Conservation (phyloP, 2,329 filamentous ascomycete genomes). For the Aspergillus sergii region DNA sequence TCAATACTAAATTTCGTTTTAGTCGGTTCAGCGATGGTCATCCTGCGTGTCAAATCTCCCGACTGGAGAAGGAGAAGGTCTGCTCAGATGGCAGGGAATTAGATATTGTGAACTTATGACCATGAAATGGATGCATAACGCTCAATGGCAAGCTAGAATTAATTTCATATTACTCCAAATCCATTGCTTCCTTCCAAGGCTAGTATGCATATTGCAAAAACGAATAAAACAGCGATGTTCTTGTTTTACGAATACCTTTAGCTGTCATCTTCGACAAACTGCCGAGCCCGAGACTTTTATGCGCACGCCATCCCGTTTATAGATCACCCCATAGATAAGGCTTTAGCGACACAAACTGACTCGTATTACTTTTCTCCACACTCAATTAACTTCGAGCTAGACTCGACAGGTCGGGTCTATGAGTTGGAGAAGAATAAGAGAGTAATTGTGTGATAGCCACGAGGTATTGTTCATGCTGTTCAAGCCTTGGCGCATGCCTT, state of each 20-base stretch:
- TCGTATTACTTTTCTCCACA: conserved; percentile 10
- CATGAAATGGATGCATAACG: not conserved
- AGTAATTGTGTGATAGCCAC: not conserved
- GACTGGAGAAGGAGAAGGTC: not conserved
- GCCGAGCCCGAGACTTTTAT: conserved; percentile 13
- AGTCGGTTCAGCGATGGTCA: not conserved
- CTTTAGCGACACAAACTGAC: not conserved
- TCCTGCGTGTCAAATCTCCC: not conserved
- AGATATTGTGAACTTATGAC: not conserved
- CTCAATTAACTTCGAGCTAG: not conserved
- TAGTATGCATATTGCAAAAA: not conserved
- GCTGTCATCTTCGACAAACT: not conserved
- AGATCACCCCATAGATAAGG: conserved; percentile 13
- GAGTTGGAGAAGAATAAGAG: not conserved
- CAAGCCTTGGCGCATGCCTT: not conserved
- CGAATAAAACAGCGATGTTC: not conserved
- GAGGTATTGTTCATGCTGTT: not conserved
- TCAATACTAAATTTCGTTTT: not conserved
- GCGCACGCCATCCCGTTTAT: conserved; percentile 17
- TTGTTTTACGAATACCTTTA: not conserved
- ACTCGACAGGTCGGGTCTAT: not conserved
- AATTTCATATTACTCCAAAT: not conserved
- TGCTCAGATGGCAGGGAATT: not conserved
- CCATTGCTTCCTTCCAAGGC: not conserved
- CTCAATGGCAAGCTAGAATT: not conserved